These are phyloP conservation scores for Dendrocalamus latiflorus DNA, from an alignment of 202 grass and related monocot species.

Conservation along the genomic window DNA sequence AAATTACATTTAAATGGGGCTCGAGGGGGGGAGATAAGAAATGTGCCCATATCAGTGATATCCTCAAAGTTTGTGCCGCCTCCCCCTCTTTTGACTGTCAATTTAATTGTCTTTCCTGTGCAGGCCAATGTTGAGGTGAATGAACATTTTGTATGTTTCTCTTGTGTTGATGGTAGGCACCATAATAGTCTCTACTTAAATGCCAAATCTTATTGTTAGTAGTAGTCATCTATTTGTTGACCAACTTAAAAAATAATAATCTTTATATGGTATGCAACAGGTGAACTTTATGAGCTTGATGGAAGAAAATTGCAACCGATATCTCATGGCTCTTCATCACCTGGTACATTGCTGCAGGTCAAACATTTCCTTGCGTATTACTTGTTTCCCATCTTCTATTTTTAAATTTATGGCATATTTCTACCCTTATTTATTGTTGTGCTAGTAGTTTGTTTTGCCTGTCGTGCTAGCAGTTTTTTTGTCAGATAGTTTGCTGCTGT, in stretches of 20 bases:
- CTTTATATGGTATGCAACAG: constrained; percentile 31
- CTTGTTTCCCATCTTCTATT: neutral
- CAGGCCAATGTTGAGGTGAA: constrained; percentile 75
- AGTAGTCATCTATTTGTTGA: neutral
- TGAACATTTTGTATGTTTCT: too few relatives aligned
- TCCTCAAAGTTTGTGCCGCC: neutral
- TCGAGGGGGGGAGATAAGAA: neutral
- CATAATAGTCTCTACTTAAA: neutral
- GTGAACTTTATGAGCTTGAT: constrained; percentile 94
- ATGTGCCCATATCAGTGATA: constrained; percentile 7
- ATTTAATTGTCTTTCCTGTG: constrained; percentile 17
- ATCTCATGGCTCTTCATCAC: constrained; percentile 71
- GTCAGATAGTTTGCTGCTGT: neutral
- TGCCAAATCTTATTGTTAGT: neutral
- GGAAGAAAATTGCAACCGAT: constrained; percentile 69
- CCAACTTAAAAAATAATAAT: neutral
- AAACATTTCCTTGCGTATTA: constrained; percentile 9
- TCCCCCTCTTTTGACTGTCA: neutral
- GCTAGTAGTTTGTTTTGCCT: neutral
- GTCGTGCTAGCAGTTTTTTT: too few relatives aligned
- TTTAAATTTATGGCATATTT: constrained; percentile 8
- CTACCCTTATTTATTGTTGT: constrained; percentile 1
- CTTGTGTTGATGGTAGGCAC: too few relatives aligned
- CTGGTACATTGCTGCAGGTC: constrained; percentile 75
- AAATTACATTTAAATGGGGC: neutral